These are phyloP conservation scores for Pezicula neosporulosa DNA, from an alignment of 2,329 filamentous ascomycete genomes.

Conservation along the genomic window DNA sequence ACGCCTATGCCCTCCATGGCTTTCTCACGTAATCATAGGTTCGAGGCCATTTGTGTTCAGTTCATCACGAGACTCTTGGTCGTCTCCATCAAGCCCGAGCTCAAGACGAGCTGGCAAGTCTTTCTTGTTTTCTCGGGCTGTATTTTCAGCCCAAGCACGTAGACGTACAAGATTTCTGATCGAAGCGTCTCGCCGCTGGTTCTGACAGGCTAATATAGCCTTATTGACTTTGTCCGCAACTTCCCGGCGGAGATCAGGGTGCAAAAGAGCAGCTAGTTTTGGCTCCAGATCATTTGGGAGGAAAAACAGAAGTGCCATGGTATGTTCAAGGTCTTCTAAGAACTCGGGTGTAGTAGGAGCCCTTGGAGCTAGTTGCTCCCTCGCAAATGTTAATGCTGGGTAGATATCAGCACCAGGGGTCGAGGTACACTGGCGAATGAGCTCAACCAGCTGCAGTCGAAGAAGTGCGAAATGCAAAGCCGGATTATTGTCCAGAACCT, in stretches of 20 bases:
- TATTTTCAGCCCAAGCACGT: slow-evolving; percentile 75
- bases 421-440: slow-evolving; percentile 75
- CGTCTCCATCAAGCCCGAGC: slow-evolving; percentile 25
- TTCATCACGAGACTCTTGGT: slow-evolving; percentile 5
- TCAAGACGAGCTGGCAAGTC: slow-evolving; percentile 26
- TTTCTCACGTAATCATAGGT: slow-evolving; percentile 26
- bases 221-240: slow-evolving; percentile 91
- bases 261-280: slow-evolving; percentile 70
- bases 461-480: slow-evolving; percentile 86
- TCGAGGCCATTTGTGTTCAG: slow-evolving; percentile 19
- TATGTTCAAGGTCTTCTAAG: slow-evolving; percentile 82
- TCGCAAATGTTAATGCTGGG: slow-evolving; percentile 78
- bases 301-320: slow-evolving; percentile 90
- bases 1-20: neutral
- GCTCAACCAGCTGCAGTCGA: slow-evolving; percentile 86
- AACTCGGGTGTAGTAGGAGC: slow-evolving; percentile 81
- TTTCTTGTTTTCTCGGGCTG: slow-evolving; percentile 28
- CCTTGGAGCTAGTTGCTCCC: slow-evolving; percentile 79
- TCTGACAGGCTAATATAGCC: slow-evolving; percentile 74
- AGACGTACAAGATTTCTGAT: slow-evolving; percentile 79
- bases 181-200: slow-evolving; percentile 71
- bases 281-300: slow-evolving; percentile 75
- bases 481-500: slow-evolving; percentile 86
- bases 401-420: slow-evolving; percentile 68
- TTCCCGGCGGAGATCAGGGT: slow-evolving; percentile 73